Conservation (phyloP, 345 rosid species). For the Euphorbia peplus region DNA sequence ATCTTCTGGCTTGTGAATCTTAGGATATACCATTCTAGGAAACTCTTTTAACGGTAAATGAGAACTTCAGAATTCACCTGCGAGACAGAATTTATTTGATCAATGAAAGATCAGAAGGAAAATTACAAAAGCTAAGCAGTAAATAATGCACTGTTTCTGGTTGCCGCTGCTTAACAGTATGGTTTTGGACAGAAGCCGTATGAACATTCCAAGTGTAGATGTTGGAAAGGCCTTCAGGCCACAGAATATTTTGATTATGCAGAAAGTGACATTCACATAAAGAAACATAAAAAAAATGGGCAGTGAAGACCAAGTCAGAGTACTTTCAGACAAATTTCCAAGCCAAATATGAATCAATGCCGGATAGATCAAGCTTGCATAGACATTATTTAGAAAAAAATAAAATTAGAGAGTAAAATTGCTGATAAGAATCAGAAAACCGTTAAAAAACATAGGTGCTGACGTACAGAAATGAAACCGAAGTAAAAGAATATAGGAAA, state of each 20-base stretch:
- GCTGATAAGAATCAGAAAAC: too few species aligned
- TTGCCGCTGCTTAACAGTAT: neutral
- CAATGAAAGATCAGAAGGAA: neutral
- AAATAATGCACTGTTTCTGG: neutral
- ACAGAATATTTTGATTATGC: neutral
- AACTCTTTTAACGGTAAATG: too few species aligned
- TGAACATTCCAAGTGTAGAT: conserved; percentile 7
- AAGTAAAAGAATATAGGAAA: too few species aligned
- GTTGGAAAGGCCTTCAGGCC: neutral
- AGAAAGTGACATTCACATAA: neutral
- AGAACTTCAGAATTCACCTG: neutral
- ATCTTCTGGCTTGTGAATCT: neutral
- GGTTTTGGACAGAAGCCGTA: conserved; percentile 1
- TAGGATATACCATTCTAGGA: neutral
- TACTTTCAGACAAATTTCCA: neutral
- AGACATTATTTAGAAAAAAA: too few species aligned
- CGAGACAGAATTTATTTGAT: neutral
- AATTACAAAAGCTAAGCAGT: neutral
- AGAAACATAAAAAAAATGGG: neutral
- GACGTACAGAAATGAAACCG: too few species aligned
- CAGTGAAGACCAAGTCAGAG: conserved; percentile 7
- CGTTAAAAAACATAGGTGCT: too few species aligned
- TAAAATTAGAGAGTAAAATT: too few species aligned
- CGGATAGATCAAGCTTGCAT: too few species aligned
- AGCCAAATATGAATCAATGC: neutral